Percentiles rank a stretch among this genome's conserved stretches.
Evolutionary conservation across 164 flowering plant genomes (phyloP).

Genomic region (Protea cynaroides): DNA sequence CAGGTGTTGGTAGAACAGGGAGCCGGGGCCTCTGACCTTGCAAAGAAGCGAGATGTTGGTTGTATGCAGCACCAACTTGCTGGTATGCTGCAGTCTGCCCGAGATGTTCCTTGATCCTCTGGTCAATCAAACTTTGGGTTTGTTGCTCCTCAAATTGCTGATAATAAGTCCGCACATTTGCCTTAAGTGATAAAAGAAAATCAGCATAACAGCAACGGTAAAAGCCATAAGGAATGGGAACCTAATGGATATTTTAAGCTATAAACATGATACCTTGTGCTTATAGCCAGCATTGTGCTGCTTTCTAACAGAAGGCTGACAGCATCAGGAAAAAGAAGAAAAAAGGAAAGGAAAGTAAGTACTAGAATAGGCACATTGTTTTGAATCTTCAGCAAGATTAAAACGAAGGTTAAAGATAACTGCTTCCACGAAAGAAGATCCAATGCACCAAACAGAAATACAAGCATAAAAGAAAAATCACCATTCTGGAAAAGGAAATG

Average conservation of each 20-base stretch:
- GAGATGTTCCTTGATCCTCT: constrained; percentile 88
- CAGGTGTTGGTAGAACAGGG: constrained; percentile 52
- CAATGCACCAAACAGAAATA: too few relatives aligned
- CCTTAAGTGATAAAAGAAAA: constrained; percentile 34
- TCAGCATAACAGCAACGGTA: neutral
- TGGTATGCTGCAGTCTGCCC: constrained; percentile 76
- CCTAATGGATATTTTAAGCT: neutral
- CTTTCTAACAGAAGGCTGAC: constrained; percentile 96
- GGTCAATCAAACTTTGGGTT: constrained; percentile 90
- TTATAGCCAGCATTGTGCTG: constrained; percentile 98
- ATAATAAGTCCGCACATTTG: constrained; percentile 84
- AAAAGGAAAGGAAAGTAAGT: neutral
- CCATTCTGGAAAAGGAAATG: too few relatives aligned
- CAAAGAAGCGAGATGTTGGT: constrained; percentile 48
- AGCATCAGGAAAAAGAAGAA: constrained; percentile 1
- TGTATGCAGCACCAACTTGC: constrained; percentile 84
- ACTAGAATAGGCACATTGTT: neutral
- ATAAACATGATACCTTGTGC: constrained; percentile 66
- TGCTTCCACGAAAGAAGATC: too few relatives aligned
- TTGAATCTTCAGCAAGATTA: neutral
- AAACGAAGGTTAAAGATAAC: neutral
- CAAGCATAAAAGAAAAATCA: too few relatives aligned
- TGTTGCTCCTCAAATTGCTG: constrained; percentile 93
- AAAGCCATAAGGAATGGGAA: neutral
- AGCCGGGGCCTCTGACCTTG: constrained; percentile 53